Percentiles rank a stretch among this genome's conserved stretches.
Evolutionary conservation across 1,284 basidiomycete species (phyloP).

Genomic region (Ganoderma resinaceum): DNA sequence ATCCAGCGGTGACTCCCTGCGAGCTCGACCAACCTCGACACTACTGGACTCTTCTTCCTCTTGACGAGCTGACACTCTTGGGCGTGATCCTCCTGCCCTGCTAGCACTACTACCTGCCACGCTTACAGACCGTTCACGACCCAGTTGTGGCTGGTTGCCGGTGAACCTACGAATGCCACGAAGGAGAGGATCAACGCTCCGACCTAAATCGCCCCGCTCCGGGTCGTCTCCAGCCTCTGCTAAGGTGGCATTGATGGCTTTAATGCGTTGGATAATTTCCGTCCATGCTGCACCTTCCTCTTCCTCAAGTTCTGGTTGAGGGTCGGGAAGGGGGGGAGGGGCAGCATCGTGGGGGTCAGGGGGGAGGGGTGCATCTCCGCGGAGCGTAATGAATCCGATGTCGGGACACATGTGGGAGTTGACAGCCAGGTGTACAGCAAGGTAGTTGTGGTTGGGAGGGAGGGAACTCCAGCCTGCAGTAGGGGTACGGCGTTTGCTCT

Average conservation of each 20-base stretch:
- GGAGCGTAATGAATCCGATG: not conserved
- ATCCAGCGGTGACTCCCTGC: no score
- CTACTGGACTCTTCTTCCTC: not conserved
- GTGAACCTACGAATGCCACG: no score
- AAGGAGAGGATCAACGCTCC: not conserved
- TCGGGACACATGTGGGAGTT: not conserved
- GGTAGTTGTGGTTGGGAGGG: not conserved
- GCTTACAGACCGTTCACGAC: not conserved
- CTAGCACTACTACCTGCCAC: not conserved
- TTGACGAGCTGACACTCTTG: not conserved
- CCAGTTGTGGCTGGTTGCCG: not conserved
- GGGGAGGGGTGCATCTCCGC: not conserved
- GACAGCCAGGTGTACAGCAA: not conserved
- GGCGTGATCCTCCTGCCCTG: not conserved
- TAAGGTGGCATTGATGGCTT: not conserved
- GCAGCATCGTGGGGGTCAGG: no score
- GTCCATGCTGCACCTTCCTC: not conserved
- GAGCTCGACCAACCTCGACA: no score
- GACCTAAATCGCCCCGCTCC: not conserved
- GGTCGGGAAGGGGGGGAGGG: not conserved
- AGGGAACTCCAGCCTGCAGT: not conserved
- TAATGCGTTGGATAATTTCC: not conserved
- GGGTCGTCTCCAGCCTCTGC: no score
- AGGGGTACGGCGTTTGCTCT: not conserved
- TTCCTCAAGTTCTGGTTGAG: not conserved